A percentile compares a stretch with the other conserved stretches of the same genome.
phyloP scores from a whole-genome alignment of 2,329 filamentous ascomycete species.

The Trichoderma atroviride region DNA sequence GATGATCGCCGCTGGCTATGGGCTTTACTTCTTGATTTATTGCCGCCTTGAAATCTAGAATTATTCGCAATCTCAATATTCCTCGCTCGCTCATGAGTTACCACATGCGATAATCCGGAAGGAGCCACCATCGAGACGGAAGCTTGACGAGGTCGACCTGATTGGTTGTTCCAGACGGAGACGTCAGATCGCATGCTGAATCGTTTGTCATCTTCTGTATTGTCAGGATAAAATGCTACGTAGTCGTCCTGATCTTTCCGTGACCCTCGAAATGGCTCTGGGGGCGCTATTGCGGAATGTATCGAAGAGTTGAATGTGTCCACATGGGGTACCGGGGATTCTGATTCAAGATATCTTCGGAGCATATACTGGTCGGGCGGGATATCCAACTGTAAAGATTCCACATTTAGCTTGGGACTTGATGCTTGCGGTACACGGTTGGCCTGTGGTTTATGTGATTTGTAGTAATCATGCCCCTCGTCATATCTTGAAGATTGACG shows the following conservation, averaged over 20 bases:
- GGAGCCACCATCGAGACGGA: conserved; percentile 19
- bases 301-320: not conserved
- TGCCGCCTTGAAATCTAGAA: not conserved
- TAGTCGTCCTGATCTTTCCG: conserved; percentile 5
- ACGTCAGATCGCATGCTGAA: conserved; percentile 32
- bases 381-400: not conserved
- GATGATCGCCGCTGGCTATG: conserved; percentile 14
- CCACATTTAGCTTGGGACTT: not conserved
- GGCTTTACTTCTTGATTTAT: not conserved
- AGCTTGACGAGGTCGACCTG: conserved; percentile 25
- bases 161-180: conserved; percentile 32
- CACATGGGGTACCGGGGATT: conserved; percentile 12
- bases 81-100: not conserved
- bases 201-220: conserved; percentile 19
- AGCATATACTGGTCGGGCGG: conserved; percentile 26
- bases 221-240: conserved; percentile 6
- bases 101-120: conserved; percentile 17
- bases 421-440: not conserved
- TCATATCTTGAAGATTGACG: not conserved
- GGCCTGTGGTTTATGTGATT: not conserved
- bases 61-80: not conserved
- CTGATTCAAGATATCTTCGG: conserved; percentile 25
- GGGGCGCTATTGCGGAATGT: not conserved
- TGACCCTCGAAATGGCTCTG: not conserved
- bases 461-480: not conserved